Base-by-base conservation (phyloP, 2,329 filamentous ascomycete genomes). In the Paraphoma chrysanthemicola region DNA sequence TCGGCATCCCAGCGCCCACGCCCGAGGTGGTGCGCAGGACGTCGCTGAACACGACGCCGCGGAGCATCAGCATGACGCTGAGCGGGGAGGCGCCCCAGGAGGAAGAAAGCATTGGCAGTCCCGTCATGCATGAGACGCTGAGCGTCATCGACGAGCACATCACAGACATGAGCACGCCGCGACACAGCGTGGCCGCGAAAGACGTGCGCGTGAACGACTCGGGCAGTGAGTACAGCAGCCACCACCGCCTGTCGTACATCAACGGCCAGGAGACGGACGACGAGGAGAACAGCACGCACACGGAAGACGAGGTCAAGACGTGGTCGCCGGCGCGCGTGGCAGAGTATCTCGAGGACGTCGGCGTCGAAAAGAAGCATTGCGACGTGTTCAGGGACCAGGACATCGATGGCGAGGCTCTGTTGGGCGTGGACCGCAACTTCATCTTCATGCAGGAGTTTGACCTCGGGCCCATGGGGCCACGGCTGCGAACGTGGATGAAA, bases 131-230 rank as follows among this genome's bases (percentile, higher is more conserved):
- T 73, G 93, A 98, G 75, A 97, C 94, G 0, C 80, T 98, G 49
- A 97, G 93, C 70, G 94, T 98, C 56, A 98, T 98, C 69, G 90
- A 98, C 75, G 94, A 98, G 78, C 94, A 97, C 73, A 97, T 98
- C 67, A 97, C 92, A 42, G 91, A 97, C 74, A 86, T 98, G 79
- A 85, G 83, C 72, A 86, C 83, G 6, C 85, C 85, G 51, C 82
- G 85, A 23, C 84, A 86, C 59, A 83, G 82, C 69, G 60, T 83
- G 54, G 66, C 79, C 44, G 70, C 75, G 17, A 84, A 86, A 63
- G 75, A 88, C 61, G 80, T 85, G 63, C 69, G 83, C 53, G 77
- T 57, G 16, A 92, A 88, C 60, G 92, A 96, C 75, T 96, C 93
- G 1, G 90, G 89, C 48, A 97, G 92, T 78, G 92, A 96, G 74